A percentile compares a stretch with the other conserved stretches of the same genome.
Evolutionary conservation across 441 rosid species (phyloP).

Genomic region (Populus hybrid): DNA sequence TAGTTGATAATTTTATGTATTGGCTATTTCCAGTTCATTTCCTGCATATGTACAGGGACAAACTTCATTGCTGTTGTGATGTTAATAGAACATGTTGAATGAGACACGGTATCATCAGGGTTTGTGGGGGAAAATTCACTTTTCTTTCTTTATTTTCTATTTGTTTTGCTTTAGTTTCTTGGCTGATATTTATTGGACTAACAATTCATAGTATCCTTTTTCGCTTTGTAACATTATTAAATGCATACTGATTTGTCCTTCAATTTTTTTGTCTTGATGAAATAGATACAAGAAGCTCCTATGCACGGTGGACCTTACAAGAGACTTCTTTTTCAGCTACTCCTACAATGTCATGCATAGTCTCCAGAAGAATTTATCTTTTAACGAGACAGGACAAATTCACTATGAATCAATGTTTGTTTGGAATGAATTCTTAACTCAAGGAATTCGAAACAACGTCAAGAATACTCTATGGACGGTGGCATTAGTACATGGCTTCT

Average conservation of each 20-base stretch:
- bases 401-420: conserved; percentile 94
- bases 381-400: conserved; percentile 51
- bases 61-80: conserved; percentile 64
- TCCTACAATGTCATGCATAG: conserved; percentile 90
- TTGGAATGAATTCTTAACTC: conserved; percentile 96
- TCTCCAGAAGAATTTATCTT: conserved; percentile 78
- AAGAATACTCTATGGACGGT: conserved; percentile 90
- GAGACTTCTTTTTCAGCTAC: conserved; percentile 98
- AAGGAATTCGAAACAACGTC: conserved; percentile 77
- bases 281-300: conserved; percentile 97
- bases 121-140: conserved; percentile 38
- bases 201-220: neutral
- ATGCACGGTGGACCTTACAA: conserved; percentile 84
- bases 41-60: conserved; percentile 61
- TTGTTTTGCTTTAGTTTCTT: neutral
- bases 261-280: conserved; percentile 25
- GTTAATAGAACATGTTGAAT: conserved; percentile 52
- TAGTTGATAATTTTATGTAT: conserved; percentile 43
- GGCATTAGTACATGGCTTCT: conserved; percentile 92
- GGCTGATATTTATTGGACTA: conserved; percentile 10
- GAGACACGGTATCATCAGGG: conserved; percentile 73
- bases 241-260: conserved; percentile 12
- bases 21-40: conserved; percentile 51
- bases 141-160: conserved; percentile 2
- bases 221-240: conserved; percentile 13